Conservation (phyloP, 2,329 filamentous ascomycete species). For the Alternaria arborescens region DNA sequence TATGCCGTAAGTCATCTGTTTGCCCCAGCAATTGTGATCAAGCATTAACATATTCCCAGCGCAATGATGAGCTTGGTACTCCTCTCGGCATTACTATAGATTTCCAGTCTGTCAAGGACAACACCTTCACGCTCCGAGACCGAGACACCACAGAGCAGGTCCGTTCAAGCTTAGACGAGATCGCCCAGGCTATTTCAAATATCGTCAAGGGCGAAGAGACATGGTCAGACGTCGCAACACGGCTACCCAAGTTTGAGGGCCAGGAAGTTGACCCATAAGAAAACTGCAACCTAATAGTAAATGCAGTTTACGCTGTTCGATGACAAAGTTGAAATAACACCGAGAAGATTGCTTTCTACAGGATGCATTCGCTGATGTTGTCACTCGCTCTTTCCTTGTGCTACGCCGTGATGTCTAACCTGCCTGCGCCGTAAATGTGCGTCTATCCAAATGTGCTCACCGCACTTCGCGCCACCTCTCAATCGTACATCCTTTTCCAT, state of each 20-base stretch:
- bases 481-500: background rate
- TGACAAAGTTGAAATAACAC: background rate
- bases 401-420: background rate
- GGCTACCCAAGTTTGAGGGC: slow-evolving; percentile 81
- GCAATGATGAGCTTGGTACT: slow-evolving; percentile 95
- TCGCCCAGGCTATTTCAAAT: slow-evolving; percentile 75
- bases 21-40: background rate
- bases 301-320: background rate
- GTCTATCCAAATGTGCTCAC: background rate
- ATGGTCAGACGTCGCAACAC: slow-evolving; percentile 75
- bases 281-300: background rate
- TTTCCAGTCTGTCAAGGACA: slow-evolving; percentile 91
- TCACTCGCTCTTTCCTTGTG: background rate
- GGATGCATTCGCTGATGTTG: background rate
- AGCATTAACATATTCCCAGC: slow-evolving; percentile 48
- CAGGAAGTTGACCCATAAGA: slow-evolving; percentile 42
- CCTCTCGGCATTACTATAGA: slow-evolving; percentile 94
- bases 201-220: slow-evolving; percentile 69
- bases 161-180: slow-evolving; percentile 80
- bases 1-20: slow-evolving; percentile 59
- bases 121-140: slow-evolving; percentile 86
- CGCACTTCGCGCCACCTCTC: background rate
- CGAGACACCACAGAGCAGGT: slow-evolving; percentile 89
- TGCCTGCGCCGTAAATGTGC: background rate
- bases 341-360: background rate